Conservation (phyloP, 768 basidiomycete genomes). For the Hygrophorus pudorinus region DNA sequence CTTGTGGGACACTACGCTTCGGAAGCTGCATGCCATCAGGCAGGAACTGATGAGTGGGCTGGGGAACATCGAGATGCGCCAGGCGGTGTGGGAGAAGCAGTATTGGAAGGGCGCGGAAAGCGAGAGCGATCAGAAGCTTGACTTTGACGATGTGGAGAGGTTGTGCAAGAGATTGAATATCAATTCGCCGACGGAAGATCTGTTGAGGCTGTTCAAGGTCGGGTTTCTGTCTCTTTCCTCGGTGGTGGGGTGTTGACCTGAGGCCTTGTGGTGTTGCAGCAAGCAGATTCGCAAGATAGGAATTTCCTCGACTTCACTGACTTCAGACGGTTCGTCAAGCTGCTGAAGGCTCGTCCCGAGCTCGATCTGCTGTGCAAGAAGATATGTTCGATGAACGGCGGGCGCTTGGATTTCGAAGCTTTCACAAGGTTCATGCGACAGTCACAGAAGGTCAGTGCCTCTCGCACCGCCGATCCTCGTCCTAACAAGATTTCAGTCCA, state of each 20-base stretch:
- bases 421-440: conserved; percentile 39
- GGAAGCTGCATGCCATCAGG: conserved; percentile 56
- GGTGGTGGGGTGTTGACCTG: background rate
- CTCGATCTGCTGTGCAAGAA: conserved; percentile 53
- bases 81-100: conserved; percentile 74
- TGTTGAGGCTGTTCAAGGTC: conserved; percentile 55
- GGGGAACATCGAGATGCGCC: conserved; percentile 57
- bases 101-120: conserved; percentile 75
- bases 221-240: conserved; percentile 4
- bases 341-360: conserved; percentile 79
- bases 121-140: conserved; percentile 49
- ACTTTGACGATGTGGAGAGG: conserved; percentile 62
- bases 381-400: conserved; percentile 19
- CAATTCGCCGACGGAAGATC: conserved; percentile 40
- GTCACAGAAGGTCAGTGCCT: conserved; percentile 26
- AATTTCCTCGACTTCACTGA: conserved; percentile 66
- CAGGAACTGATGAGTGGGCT: conserved; percentile 68
- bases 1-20: conserved; percentile 59
- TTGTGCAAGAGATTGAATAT: conserved; percentile 67
- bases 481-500: conserved; percentile 21
- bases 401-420: conserved; percentile 29
- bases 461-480: background rate
- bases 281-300: conserved; percentile 46
- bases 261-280: conserved; percentile 27
- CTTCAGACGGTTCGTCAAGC: conserved; percentile 76